Conservation (phyloP, 2,329 filamentous ascomycete genomes). For the Talaromyces piceae region DNA sequence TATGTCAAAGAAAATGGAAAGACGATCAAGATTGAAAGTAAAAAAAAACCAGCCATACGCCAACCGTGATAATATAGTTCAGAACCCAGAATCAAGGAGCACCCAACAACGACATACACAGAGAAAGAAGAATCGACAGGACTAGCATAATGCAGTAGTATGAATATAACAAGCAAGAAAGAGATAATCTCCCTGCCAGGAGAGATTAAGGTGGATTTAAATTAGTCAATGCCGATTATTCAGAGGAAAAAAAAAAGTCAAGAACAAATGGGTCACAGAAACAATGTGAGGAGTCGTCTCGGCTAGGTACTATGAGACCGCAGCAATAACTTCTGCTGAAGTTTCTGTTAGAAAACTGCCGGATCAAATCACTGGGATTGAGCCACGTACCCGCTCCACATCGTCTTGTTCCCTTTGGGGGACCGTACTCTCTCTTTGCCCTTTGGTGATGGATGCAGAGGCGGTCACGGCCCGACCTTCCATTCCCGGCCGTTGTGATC, state of each 20-base stretch:
- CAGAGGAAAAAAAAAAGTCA: not conserved
- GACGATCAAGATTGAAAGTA: not conserved
- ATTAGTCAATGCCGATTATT: not conserved
- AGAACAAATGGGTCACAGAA: not conserved
- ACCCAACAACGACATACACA: not conserved
- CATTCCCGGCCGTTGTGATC: constrained; percentile 47
- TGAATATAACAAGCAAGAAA: not conserved
- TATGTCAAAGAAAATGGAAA: not conserved
- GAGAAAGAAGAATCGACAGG: not conserved
- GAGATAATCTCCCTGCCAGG: constrained; percentile 1
- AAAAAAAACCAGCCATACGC: not conserved
- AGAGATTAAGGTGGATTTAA: not conserved
- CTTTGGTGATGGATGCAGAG: constrained; percentile 46
- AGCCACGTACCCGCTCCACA: constrained; percentile 45
- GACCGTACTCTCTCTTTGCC: constrained; percentile 54
- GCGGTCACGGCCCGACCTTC: constrained; percentile 63
- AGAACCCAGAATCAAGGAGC: not conserved
- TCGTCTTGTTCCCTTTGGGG: constrained; percentile 53
- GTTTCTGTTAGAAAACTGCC: constrained; percentile 1
- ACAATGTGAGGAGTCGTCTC: too few species aligned
- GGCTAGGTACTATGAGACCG: constrained; percentile 43
- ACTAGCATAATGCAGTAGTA: constrained; percentile 6
- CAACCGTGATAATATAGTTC: not conserved
- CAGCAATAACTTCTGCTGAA: constrained; percentile 33
- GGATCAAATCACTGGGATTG: constrained; percentile 3